Evolutionary conservation across 1,139 yeast species (phyloP), one percentile per base, ranked within the genome.

Genomic region (Blastobotrys malaysiensis): DNA sequence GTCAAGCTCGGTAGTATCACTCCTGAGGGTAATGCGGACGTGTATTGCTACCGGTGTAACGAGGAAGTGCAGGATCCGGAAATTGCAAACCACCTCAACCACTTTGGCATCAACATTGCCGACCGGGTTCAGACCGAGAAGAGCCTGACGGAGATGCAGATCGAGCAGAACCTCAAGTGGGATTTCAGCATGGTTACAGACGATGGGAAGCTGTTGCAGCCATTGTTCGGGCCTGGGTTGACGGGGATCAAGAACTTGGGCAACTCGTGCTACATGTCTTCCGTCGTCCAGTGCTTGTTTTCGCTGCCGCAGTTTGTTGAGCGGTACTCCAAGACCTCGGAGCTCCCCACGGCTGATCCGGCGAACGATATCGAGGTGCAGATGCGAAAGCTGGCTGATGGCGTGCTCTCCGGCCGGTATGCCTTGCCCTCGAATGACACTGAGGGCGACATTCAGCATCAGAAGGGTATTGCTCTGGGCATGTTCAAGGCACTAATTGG

Each of bases 141-240:
- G 71, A 84, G 86, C 36, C 75, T 95, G 65, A 82, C 91, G 2
- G 99, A 93, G 67, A 72, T 93, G 58, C 96, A 95, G 70, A 80
- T 93, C 54, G 97, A 91, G 66, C 97, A 91, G 67, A 93, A 93
- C 68, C 68, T 89, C 71, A 86, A 85, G 63, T 95, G 97, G 97
- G 96, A 91, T 59, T 93, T 95, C 69, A 81, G 82, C 57, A 80
- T 91, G 80, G 84, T 84, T 31, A 84, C 84, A 47, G 82, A 83
- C 2, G 76, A 82, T 57, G 97, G 97, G 20, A 81, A 80, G 48
- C 78, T 79, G 50, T 72, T 88, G 49, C 66, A 71, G 18, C 89
- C 91, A 0, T 73, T 89, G 0, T 84, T 77, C 71, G 95, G 93
- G 1, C 68, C 79, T 45, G 85, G 83, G 5, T 72, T 86, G 55